phyloP scores from a whole-genome alignment of 106 monocot genomes.

The Alisma plantagoaquatica region DNA sequence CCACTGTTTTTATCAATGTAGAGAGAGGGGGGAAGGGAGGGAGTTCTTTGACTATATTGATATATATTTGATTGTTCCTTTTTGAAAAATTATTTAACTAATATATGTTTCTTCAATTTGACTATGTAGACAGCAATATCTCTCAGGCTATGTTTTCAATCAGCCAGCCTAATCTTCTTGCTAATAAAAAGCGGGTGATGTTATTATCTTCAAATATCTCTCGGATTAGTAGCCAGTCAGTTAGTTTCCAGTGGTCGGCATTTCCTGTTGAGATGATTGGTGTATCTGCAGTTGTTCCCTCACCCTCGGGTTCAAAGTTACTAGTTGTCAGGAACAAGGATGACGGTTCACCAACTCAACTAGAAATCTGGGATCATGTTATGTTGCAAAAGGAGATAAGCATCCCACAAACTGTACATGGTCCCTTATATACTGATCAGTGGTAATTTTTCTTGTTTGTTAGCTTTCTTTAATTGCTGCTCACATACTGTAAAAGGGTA shows the following conservation, averaged over 20 bases:
- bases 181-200: conserved; percentile 55
- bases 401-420: conserved; percentile 73
- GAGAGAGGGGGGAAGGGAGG: too few relatives aligned
- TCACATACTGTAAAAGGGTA: not conserved
- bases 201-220: conserved; percentile 68
- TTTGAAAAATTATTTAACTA: not conserved
- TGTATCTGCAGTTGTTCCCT: conserved; percentile 68
- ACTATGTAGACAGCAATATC: too few relatives aligned
- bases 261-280: conserved; percentile 87
- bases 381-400: conserved; percentile 71
- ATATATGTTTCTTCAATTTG: too few relatives aligned
- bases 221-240: conserved; percentile 25
- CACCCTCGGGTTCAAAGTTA: conserved; percentile 80
- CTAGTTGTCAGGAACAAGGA: conserved; percentile 77
- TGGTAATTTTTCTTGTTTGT: conserved; percentile 40
- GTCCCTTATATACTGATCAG: conserved; percentile 67
- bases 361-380: conserved; percentile 73
- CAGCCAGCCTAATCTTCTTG: conserved; percentile 54
- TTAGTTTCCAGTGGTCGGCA: conserved; percentile 73
- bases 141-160: conserved; percentile 70
- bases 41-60: not conserved
- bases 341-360: conserved; percentile 44
- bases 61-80: not conserved
- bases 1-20: too few relatives aligned
- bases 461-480: not conserved